Evolutionary conservation across 1,284 basidiomycete species (phyloP), one percentile per base, ranked within the genome.

Genomic region (Naganishia liquefaciens): DNA sequence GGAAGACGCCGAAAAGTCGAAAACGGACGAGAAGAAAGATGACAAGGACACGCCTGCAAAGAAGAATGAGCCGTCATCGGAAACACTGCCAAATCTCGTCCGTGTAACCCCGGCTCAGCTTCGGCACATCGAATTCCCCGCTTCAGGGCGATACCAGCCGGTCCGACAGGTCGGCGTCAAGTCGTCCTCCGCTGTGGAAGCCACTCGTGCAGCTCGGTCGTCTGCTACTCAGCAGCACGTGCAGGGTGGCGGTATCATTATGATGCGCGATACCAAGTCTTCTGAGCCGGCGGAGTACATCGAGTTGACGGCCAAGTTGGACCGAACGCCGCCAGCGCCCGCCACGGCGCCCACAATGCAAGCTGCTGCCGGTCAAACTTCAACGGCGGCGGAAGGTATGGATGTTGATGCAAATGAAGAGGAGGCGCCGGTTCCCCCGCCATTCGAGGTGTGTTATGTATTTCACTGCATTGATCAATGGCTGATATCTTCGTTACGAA

Each of bases 61-160:
- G 73, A 89, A 88, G 75, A 73, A 80, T 47, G 94, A 98, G 74
- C 86, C 91, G 0, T 80, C 83, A 1, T 89, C 83, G 15, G 91
- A 95, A 78, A 84, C 82, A 65, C 80, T 94, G 19, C 81, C 86
- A 33, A 99, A 99, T 82, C 89, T 97, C 74, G 90, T 93, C 15
- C 88, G 96, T 58, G 92, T 98, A 21, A 93, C 90, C 0, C 92
- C 95, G 19, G 86, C 88, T 0, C 96, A 99, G 78, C 81, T 96
- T 39, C 82, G 86, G 23, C 87, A 90, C 78, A 86, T 99, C 73
- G 84, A 84, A 50, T 96, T 97, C 84, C 87, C 92, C 0, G 63
- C 82, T 1, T 87, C 88, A 11, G 82, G 86, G 21, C 85, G 93
- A 61, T 98, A 92, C 77, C 87, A 89, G 68, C 94, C 95, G n/a